These are phyloP conservation scores for Lepidium sativum DNA, from an alignment of 345 rosid genomes.

Conservation along the genomic window DNA sequence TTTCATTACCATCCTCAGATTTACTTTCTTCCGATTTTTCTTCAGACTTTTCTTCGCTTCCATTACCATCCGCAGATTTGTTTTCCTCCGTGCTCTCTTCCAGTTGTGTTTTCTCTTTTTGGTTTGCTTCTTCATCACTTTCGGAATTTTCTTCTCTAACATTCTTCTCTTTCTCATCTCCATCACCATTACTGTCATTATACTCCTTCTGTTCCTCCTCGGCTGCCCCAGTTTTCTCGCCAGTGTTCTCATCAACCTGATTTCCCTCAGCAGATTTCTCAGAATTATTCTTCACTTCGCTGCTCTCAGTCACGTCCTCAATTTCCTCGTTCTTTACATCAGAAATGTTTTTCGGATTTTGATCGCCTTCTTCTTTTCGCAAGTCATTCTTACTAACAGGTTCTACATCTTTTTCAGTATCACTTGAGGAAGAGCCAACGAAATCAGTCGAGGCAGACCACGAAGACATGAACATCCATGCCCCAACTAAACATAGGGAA, in stretches of 20 bases:
- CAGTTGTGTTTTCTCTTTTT: slow-evolving; percentile 24
- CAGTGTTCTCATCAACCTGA: slow-evolving; percentile 26
- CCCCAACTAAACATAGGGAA: slow-evolving; percentile 61
- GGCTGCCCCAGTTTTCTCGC: slow-evolving; percentile 22
- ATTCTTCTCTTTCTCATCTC: slow-evolving; percentile 23
- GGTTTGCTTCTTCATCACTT: slow-evolving; percentile 22
- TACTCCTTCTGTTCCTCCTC: slow-evolving; percentile 28
- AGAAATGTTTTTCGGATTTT: slow-evolving; percentile 7
- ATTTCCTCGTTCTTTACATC: slow-evolving; percentile 19
- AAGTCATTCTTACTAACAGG: slow-evolving; percentile 25
- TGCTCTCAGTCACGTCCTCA: slow-evolving; percentile 20
- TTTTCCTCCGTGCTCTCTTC: slow-evolving; percentile 35
- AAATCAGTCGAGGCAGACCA: slow-evolving; percentile 38
- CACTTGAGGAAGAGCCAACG: slow-evolving; percentile 28
- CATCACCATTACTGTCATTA: slow-evolving; percentile 25
- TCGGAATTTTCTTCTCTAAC: slow-evolving; percentile 18
- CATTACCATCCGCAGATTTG: slow-evolving; percentile 17
- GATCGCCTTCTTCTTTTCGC: slow-evolving; percentile 2
- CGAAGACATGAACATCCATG: slow-evolving; percentile 76
- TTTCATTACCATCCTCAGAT: slow-evolving; percentile 16
- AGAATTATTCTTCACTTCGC: slow-evolving; percentile 22
- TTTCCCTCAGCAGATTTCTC: slow-evolving; percentile 19
- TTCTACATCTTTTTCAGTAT: slow-evolving; percentile 31
- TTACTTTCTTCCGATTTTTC: slow-evolving; percentile 26
- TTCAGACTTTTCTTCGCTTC: slow-evolving; percentile 22